Evolutionary conservation across 1,284 basidiomycete species (phyloP).

Genomic region (Ceratobasidium sp.): DNA sequence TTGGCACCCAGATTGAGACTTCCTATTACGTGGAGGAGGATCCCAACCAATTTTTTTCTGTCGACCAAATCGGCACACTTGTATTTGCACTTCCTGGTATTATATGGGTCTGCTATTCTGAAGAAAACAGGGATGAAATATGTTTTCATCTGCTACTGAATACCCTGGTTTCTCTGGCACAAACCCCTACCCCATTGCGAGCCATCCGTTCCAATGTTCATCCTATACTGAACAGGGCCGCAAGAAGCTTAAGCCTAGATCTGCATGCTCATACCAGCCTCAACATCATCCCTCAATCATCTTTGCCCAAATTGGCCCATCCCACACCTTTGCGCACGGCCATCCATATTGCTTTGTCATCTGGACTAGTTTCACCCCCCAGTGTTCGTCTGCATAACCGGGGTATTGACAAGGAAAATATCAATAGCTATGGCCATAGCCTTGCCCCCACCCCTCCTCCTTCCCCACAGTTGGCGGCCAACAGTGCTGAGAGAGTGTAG

Average conservation of each 20-base stretch:
- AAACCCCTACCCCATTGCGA: background rate
- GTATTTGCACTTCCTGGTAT: background rate
- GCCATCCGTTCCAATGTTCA: background rate
- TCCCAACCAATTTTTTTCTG: background rate
- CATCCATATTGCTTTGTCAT: too few relatives aligned
- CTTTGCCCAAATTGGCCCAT: background rate
- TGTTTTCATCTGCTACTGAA: background rate
- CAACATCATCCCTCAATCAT: background rate
- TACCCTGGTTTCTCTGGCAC: background rate
- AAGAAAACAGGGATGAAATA: background rate
- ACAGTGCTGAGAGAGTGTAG: too few relatives aligned
- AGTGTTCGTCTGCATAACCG: too few relatives aligned
- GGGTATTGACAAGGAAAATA: too few relatives aligned
- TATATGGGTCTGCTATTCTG: background rate
- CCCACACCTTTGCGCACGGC: too few relatives aligned
- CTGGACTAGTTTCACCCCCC: too few relatives aligned
- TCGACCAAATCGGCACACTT: background rate
- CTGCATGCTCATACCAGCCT: background rate
- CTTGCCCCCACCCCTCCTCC: too few relatives aligned
- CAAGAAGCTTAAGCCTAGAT: background rate
- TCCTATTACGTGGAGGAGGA: background rate
- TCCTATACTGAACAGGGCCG: background rate
- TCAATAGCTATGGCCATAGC: too few relatives aligned
- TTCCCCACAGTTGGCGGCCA: too few relatives aligned
- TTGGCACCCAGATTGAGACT: background rate